Evolutionary conservation across 1,284 basidiomycete genomes (phyloP), one percentile per base, ranked within the genome.

Genomic region (Gymnopus androsaceus): DNA sequence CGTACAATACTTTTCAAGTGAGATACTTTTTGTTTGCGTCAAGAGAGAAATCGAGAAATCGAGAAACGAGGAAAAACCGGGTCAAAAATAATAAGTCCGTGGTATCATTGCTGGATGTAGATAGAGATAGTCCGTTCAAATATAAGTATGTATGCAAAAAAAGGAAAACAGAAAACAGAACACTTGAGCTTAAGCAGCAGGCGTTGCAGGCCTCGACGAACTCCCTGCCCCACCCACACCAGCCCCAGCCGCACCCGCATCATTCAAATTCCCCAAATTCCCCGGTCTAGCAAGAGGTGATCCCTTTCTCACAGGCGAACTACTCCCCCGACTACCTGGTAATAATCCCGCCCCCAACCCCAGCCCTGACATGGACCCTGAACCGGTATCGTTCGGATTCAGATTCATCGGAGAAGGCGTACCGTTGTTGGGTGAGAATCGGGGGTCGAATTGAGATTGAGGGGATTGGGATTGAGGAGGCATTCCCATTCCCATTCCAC

Each of bases 381-480:
- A 64, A 31, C 65, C 69, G 19, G 66, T 56, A 15, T 70, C 69
- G n/a, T 51, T 62, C 17, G 58, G 59, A 11, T 63, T n/a, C n/a
- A n/a, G 61, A 8, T 59, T 55, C 28, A 62, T 59, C 4, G 59
- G 27, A 30, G 64, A n/a, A 8, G 17, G n/a, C 19, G 7, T 62
- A 40, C 63, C 60, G 51, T 62, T 58, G 25, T 65, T 69, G 23
- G 78, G 77, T 12, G 79, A 74, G 63, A 82, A 80, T 38, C 82
- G 75, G 4, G 81, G 65, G 57, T 87, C 83, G 63, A 85, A 84
- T 27, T 66, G 66, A 47, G 79, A 75, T 11, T 19, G 9, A 11
- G 48, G 36, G 8, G 48, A 21, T 69, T 78, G 79, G 12, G 21
- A 9, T n/a, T 71, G 70, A 76, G 6, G 36, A 37, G 36, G 36